Base-by-base conservation (phyloP, 177 flowering plant species). In the Vitis hybrid region DNA sequence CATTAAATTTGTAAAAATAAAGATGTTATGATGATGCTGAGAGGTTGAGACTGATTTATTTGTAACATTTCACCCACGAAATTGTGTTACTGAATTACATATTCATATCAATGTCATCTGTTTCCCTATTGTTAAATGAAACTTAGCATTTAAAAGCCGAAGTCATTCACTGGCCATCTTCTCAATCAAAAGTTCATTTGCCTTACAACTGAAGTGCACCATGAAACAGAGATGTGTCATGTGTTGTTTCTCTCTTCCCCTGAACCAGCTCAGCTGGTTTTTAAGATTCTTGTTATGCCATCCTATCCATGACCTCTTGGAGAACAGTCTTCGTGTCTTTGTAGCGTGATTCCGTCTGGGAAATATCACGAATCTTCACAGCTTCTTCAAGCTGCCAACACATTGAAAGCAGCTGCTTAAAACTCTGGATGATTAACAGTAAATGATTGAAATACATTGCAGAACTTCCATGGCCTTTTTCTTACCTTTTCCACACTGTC, bases 401-500 rank as follows among this genome's bases (percentile, higher is more conserved):
- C 3, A 65, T 49, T 19, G 17, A 40, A 57, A 19, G 17, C 19
- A 66, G 60, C 4, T 56, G 64, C 49, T 32, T 46, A 48, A 63
- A 63, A 18, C 10, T 6, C 48, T 40, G 48, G 0, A 40, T 40
- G 48, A 7, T 30, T 40, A 40, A 40, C 48, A 7, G 8, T 40
- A 40, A 40, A 40, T 40, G 48, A 40, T 30, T 30, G 32, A 30
- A 30, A 30, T 30, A 30, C 32, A 30, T 30, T 30, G 32, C 32
- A 30, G 32, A 40, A 40, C 48, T 40, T 2, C 14, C 7, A 27
- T 3, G 8, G 32, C 15, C 11, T 13, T 32, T 3, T 5, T 8
- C 3, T 54, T 78, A 92, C 97, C 94, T 89, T 84, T 69, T 94
- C 98, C 13, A 90, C 71, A 69, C 64, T 87, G 79, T 94, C 89